Conservation (phyloP, 129 eudicot species). For the Ambrosia trifida region DNA sequence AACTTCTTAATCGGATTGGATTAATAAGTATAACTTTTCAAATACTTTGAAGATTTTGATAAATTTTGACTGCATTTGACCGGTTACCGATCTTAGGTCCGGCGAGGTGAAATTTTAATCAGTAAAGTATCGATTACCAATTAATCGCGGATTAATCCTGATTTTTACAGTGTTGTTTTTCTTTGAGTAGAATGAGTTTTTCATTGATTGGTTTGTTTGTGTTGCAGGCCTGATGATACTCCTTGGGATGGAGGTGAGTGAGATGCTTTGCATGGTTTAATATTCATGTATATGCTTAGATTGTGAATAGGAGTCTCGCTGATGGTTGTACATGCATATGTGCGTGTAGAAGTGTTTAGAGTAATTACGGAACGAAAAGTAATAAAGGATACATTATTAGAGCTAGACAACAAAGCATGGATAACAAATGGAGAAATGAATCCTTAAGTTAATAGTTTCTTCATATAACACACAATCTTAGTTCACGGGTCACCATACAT, state of each 20-base stretch:
- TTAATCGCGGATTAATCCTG: too few relatives aligned
- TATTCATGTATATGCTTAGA: constrained; percentile 9
- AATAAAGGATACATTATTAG: neutral
- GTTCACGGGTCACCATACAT: too few relatives aligned
- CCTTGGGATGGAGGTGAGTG: constrained; percentile 89
- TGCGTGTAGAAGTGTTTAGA: constrained; percentile 1
- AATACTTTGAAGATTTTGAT: too few relatives aligned
- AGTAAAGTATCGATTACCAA: too few relatives aligned
- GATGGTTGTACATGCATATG: constrained; percentile 6
- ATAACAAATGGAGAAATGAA: neutral
- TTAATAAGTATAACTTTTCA: too few relatives aligned
- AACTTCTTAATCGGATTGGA: too few relatives aligned
- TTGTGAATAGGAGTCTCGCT: neutral
- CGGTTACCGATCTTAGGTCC: too few relatives aligned
- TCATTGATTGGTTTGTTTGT: constrained; percentile 23
- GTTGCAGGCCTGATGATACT: constrained; percentile 81
- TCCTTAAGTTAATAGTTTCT: neutral
- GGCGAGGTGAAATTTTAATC: neutral
- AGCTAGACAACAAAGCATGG: neutral
- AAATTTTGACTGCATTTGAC: too few relatives aligned
- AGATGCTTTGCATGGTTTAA: neutral
- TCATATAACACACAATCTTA: neutral
- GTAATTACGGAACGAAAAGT: neutral
- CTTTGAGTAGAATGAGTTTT: neutral
- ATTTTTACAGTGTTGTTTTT: constrained; percentile 3